Conservation (phyloP, 2,329 filamentous ascomycete species). For the Talaromyces funiculosus region DNA sequence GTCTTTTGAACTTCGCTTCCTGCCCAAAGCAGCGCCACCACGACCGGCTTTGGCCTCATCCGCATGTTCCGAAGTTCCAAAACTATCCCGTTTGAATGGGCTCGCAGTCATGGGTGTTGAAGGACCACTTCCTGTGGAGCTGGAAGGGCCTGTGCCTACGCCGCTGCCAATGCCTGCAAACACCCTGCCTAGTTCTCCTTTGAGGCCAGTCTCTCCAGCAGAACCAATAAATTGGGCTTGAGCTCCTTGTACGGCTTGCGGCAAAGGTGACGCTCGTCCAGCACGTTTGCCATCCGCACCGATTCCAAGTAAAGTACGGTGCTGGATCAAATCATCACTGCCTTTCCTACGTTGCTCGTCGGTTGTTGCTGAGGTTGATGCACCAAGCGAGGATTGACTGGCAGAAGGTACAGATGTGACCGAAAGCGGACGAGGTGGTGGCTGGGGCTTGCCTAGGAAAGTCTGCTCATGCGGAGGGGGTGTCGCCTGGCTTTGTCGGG, state of each 20-base stretch:
- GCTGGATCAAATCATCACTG: constrained; percentile 54
- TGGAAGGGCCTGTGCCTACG: constrained; percentile 50
- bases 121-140: constrained; percentile 45
- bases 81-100: constrained; percentile 48
- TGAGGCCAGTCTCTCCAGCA: constrained; percentile 78
- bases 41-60: constrained; percentile 40
- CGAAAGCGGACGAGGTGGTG: constrained; percentile 30
- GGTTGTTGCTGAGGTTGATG: constrained; percentile 21
- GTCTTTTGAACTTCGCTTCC: constrained; percentile 66
- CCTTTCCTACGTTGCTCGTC: constrained; percentile 41
- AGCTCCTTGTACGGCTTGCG: constrained; percentile 88
- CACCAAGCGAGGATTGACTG: constrained; percentile 22
- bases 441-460: constrained; percentile 27
- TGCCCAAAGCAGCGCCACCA: constrained; percentile 45
- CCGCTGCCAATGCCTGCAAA: constrained; percentile 86
- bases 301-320: constrained; percentile 67
- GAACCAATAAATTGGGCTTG: constrained; percentile 75
- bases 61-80: constrained; percentile 35
- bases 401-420: constrained; percentile 30
- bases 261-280: constrained; percentile 78
- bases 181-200: constrained; percentile 91
- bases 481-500: constrained; percentile 29
- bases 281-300: constrained; percentile 69
- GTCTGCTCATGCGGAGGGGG: constrained; percentile 31
- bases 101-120: constrained; percentile 51